A percentile compares a stretch with the other conserved stretches of the same genome.
Conservation (phyloP, 805 yeast genomes). For the Lachancea sp. region DNA sequence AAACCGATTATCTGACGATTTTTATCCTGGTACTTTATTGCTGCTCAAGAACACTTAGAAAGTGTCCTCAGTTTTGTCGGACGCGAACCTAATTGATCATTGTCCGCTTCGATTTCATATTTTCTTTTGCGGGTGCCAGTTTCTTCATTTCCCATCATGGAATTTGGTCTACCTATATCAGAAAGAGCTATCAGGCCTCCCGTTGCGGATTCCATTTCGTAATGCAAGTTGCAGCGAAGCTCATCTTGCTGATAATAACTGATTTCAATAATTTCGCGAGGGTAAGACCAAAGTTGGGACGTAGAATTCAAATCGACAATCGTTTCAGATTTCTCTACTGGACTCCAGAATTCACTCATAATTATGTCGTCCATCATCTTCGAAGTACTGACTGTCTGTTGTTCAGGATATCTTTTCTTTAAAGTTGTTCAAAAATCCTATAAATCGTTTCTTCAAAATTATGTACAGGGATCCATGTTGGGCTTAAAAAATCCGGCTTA, state of each 20-base stretch:
- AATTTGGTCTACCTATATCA: neutral
- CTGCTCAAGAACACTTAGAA: neutral
- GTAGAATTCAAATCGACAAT: neutral
- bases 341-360: neutral
- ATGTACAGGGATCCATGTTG: no score
- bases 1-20: no score
- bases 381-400: no score
- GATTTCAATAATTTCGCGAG: slow-evolving; percentile 1
- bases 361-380: neutral
- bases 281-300: slow-evolving; percentile 2
- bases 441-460: no score
- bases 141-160: neutral
- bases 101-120: neutral
- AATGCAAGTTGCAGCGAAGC: neutral
- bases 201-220: neutral
- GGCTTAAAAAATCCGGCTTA: no score
- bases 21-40: neutral
- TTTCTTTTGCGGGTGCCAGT: neutral
- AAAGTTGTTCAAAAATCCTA: no score
- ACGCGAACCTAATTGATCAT: neutral
- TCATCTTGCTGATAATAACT: neutral
- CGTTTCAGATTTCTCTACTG: neutral
- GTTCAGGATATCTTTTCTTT: no score
- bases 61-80: neutral
- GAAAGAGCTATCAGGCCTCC: slow-evolving; percentile 4